Conservation (phyloP, 805 yeast species). For the Metschnikowia lochheadii region DNA sequence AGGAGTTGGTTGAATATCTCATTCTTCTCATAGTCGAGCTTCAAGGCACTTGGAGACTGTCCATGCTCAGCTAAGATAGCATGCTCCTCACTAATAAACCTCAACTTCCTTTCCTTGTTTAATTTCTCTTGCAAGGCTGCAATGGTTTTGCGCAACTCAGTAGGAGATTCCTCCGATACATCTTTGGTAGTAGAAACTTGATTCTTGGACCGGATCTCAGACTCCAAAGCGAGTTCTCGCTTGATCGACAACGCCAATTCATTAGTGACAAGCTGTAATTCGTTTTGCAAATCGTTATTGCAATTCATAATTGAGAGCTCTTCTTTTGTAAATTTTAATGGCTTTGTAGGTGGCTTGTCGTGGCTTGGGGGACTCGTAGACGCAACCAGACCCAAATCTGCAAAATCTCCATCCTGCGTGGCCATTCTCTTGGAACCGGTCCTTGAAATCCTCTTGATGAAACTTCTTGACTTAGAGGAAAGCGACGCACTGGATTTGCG, state of each 20-base stretch:
- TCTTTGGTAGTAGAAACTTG: background rate
- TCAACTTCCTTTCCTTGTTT: slow-evolving; percentile 58
- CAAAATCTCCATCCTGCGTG: background rate
- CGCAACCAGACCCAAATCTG: background rate
- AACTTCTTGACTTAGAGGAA: slow-evolving; percentile 26
- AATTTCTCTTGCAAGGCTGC: slow-evolving; percentile 53
- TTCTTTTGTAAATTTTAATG: slow-evolving; percentile 46
- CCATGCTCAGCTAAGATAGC: slow-evolving; percentile 54
- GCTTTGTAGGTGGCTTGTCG: slow-evolving; percentile 8
- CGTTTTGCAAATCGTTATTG: slow-evolving; percentile 55
- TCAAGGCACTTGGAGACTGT: slow-evolving; percentile 49
- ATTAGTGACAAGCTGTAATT: slow-evolving; percentile 62
- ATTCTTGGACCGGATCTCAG: slow-evolving; percentile 26
- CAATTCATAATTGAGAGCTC: slow-evolving; percentile 61
- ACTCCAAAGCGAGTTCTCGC: slow-evolving; percentile 62
- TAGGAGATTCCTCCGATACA: slow-evolving; percentile 24
- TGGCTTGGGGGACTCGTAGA: slow-evolving; percentile 3
- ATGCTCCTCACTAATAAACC: slow-evolving; percentile 71
- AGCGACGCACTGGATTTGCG: slow-evolving; percentile 24
- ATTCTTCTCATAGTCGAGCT: slow-evolving; percentile 53
- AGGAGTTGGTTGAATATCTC: slow-evolving; percentile 46
- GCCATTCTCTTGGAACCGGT: slow-evolving; percentile 7
- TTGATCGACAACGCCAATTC: slow-evolving; percentile 71
- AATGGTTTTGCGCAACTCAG: slow-evolving; percentile 35
- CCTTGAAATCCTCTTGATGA: slow-evolving; percentile 33